These are phyloP conservation scores for Coniosporium apollinis DNA, from an alignment of 495 filamentous ascomycete species.

Conservation along the genomic window DNA sequence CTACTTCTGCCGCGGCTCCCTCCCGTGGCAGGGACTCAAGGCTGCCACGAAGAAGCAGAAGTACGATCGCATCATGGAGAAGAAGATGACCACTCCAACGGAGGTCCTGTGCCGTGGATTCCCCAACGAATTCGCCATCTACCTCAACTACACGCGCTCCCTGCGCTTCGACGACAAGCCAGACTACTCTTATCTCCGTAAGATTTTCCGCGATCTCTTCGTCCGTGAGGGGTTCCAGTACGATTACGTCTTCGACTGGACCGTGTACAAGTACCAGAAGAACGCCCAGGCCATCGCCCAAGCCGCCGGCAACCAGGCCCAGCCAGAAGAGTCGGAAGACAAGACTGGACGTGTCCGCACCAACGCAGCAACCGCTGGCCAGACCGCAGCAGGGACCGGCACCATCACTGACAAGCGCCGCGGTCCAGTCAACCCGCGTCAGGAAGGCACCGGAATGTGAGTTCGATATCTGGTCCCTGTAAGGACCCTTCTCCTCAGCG, in stretches of 20 bases:
- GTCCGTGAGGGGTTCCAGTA: constrained; percentile 99
- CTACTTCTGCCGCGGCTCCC: constrained; percentile 98
- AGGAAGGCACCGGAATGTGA: constrained; percentile 94
- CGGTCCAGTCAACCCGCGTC: constrained; percentile 29
- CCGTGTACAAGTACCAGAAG: constrained; percentile 99
- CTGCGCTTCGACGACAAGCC: constrained; percentile 99
- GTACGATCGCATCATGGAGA: constrained; percentile 99
- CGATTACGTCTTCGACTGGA: constrained; percentile 99
- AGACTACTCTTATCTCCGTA: constrained; percentile 98
- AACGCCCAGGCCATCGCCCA: constrained; percentile 84
- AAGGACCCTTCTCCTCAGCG: constrained; percentile 82
- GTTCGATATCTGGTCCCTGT: constrained; percentile 79
- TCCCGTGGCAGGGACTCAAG: constrained; percentile 98
- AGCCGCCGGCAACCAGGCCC: constrained; percentile 45
- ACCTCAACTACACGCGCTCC: constrained; percentile 97
- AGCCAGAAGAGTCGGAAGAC: constrained; percentile 57
- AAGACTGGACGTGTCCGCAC: constrained; percentile 47
- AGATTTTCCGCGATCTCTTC: constrained; percentile 99
- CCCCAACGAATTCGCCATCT: constrained; percentile 99
- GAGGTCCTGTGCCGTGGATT: constrained; percentile 98
- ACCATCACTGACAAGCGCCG: constrained; percentile 17
- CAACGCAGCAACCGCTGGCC: constrained; percentile 39
- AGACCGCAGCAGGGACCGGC: constrained; percentile 52
- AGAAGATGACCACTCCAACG: constrained; percentile 99
- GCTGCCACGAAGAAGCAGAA: constrained; percentile 99